phyloP scores from a whole-genome alignment of 2,329 filamentous ascomycete species.

The Epichloe festucae region DNA sequence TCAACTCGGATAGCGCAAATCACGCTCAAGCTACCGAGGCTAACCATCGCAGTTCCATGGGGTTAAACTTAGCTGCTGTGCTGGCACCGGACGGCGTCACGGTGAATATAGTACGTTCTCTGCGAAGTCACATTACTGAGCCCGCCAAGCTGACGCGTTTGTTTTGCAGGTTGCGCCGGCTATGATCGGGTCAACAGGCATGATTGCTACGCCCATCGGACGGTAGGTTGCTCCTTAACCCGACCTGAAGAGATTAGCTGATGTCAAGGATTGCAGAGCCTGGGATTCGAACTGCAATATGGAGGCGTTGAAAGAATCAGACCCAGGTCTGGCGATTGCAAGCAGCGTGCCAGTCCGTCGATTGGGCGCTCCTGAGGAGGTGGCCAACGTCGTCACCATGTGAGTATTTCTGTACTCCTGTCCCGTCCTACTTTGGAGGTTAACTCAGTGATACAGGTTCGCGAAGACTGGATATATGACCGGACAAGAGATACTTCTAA shows the following conservation, averaged over 20 bases:
- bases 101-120: slow-evolving; percentile 3
- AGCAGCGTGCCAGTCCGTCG: slow-evolving; percentile 5
- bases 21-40: background rate
- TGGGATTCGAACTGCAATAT: slow-evolving; percentile 1
- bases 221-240: background rate
- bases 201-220: slow-evolving; percentile 5
- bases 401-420: background rate
- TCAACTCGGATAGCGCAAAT: background rate
- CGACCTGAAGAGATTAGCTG: background rate
- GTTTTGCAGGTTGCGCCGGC: slow-evolving; percentile 4
- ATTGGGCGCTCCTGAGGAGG: slow-evolving; percentile 5
- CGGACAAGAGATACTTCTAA: slow-evolving; percentile 5
- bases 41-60: slow-evolving; percentile 4
- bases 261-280: background rate
- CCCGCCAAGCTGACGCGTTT: background rate
- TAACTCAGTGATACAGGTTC: slow-evolving; percentile 1
- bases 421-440: background rate
- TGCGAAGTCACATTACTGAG: background rate
- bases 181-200: slow-evolving; percentile 8
- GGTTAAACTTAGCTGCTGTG: slow-evolving; percentile 4
- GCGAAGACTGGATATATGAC: slow-evolving; percentile 7
- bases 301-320: background rate
- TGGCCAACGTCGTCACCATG: slow-evolving; percentile 6
- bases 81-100: slow-evolving; percentile 5
- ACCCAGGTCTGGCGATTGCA: slow-evolving; percentile 5